Conservation (phyloP, 1,284 basidiomycete species). For the Coniferiporia weirii region DNA sequence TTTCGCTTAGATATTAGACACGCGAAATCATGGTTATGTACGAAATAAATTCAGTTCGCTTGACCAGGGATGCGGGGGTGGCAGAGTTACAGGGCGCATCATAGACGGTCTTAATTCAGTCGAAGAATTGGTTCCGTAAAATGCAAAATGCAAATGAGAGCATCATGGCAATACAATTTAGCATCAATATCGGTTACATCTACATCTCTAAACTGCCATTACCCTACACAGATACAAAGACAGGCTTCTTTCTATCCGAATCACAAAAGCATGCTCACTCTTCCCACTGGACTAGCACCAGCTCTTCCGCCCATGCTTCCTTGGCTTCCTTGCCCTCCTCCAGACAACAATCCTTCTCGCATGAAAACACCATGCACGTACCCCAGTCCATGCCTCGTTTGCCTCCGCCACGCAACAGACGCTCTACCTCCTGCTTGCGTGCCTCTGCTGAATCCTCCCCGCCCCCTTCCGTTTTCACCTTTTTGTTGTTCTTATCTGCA, state of each 20-base stretch:
- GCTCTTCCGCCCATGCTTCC: constrained; percentile 67
- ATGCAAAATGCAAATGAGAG: no score
- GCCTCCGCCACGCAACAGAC: constrained; percentile 36
- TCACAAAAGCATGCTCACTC: constrained; percentile 15
- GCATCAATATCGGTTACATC: no score
- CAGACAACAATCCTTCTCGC: constrained; percentile 63
- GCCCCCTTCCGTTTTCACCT: constrained; percentile 31
- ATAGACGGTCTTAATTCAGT: no score
- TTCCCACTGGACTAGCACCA: constrained; percentile 73
- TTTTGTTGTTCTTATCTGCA: background rate
- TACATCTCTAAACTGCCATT: background rate
- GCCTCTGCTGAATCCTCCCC: constrained; percentile 37
- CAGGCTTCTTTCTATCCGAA: background rate
- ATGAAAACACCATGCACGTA: constrained; percentile 76
- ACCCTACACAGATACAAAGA: background rate
- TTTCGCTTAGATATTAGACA: no score
- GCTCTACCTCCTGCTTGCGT: constrained; percentile 43
- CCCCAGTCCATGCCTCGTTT: constrained; percentile 77
- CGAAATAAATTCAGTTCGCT: no score
- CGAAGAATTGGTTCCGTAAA: no score
- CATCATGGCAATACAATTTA: no score
- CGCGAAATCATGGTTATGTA: no score
- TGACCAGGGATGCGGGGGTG: no score
- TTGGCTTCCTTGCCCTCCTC: constrained; percentile 30
- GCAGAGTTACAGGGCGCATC: no score